Evolutionary conservation across 2,329 filamentous ascomycete species (phyloP).

Genomic region (Lasiodiplodia gonubiensis): DNA sequence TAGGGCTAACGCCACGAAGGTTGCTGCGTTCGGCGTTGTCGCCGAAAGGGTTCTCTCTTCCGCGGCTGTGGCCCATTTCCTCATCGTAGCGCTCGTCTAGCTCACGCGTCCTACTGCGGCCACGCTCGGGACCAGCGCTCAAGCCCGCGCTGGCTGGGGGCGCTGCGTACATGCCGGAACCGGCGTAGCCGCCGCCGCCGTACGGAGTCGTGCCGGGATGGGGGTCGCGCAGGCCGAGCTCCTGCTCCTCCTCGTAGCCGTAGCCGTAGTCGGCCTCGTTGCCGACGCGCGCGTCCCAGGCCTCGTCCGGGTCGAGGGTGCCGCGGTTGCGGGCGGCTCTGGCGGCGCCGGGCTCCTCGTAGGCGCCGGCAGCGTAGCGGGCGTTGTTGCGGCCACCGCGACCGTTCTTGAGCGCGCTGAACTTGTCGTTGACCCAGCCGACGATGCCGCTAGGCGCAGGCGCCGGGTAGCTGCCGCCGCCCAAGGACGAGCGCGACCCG

Average conservation of each 20-base stretch:
- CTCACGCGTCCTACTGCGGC: constrained; percentile 58
- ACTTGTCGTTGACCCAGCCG: constrained; percentile 74
- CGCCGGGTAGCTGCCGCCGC: constrained; percentile 42
- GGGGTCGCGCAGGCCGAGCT: constrained; percentile 64
- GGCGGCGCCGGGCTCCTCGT: constrained; percentile 66
- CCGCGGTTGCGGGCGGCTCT: constrained; percentile 44
- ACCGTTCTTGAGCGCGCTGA: constrained; percentile 68
- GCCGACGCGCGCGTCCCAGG: constrained; percentile 82
- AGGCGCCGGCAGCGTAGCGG: constrained; percentile 71
- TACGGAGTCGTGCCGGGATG: constrained; percentile 40
- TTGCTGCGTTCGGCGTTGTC: constrained; percentile 69
- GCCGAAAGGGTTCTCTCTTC: constrained; percentile 69
- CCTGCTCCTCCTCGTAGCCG: constrained; percentile 77
- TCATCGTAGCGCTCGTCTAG: constrained; percentile 41
- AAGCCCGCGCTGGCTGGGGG: constrained; percentile 38
- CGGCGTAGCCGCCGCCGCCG: constrained; percentile 47
- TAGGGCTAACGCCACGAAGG: constrained; percentile 74
- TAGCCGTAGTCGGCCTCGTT: constrained; percentile 72
- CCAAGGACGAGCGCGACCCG: constrained; percentile 38
- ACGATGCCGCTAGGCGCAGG: constrained; percentile 66
- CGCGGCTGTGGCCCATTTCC: constrained; percentile 44
- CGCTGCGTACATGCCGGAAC: constrained; percentile 34
- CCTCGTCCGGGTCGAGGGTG: constrained; percentile 79
- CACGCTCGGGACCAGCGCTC: constrained; percentile 44
- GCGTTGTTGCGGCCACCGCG: constrained; percentile 44